Evolutionary conservation across 1,284 basidiomycete genomes (phyloP).

Genomic region (Trametes sp.): DNA sequence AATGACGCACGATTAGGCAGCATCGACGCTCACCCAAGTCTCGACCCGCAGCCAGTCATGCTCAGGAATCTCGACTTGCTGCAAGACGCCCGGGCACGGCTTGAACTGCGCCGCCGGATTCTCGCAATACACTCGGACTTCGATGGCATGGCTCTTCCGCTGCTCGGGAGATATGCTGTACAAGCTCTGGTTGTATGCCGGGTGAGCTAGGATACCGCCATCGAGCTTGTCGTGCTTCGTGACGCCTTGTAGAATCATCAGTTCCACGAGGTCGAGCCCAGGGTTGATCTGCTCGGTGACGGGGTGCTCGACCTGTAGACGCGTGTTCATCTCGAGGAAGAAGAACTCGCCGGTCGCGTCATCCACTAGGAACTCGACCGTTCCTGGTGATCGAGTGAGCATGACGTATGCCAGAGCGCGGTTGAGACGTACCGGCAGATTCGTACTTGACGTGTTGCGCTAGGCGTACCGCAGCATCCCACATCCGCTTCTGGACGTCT

Average conservation of each 20-base stretch:
- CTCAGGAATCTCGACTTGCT: constrained; percentile 55
- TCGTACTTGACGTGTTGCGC: constrained; percentile 61
- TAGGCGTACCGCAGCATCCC: constrained; percentile 58
- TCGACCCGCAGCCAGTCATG: constrained; percentile 61
- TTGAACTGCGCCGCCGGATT: constrained; percentile 65
- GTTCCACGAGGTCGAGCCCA: constrained; percentile 67
- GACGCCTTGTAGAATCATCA: constrained; percentile 69
- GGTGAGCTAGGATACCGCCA: constrained; percentile 31
- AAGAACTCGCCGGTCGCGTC: constrained; percentile 62
- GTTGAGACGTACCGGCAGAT: constrained; percentile 57
- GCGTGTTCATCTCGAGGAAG: constrained; percentile 81
- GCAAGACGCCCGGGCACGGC: constrained; percentile 70
- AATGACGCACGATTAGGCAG: background rate
- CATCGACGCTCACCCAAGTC: constrained; percentile 52
- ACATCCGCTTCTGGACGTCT: constrained; percentile 58
- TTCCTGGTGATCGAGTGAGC: constrained; percentile 50
- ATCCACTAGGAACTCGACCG: constrained; percentile 75
- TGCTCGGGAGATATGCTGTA: constrained; percentile 40
- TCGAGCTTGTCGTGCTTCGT: constrained; percentile 39
- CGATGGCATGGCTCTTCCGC: constrained; percentile 56
- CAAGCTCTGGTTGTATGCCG: constrained; percentile 44
- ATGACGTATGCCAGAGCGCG: background rate
- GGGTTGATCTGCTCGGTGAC: constrained; percentile 68
- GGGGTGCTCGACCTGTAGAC: constrained; percentile 78
- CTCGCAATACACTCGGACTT: constrained; percentile 73